These are phyloP conservation scores for Colletotrichum sp. DNA, from an alignment of 2,329 filamentous ascomycete genomes.

Conservation along the genomic window DNA sequence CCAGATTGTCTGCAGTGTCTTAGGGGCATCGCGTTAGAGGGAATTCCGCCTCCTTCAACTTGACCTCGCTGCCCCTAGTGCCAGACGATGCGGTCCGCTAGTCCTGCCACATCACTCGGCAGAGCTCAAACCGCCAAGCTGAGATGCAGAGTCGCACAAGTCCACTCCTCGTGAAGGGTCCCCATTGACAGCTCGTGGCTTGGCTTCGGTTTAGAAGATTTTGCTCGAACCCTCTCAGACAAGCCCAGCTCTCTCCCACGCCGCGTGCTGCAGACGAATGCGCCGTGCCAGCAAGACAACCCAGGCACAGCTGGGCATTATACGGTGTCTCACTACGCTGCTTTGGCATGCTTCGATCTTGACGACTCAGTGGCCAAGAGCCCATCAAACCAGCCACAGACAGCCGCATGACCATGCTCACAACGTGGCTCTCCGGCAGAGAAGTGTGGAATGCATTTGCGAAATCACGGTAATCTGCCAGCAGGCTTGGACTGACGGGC, in stretches of 20 bases:
- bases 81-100: background rate
- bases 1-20: background rate
- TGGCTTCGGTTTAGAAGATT: background rate
- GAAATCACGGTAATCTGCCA: background rate
- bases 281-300: background rate
- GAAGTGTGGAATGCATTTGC: background rate
- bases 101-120: conserved; percentile 2
- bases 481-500: background rate
- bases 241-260: background rate
- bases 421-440: background rate
- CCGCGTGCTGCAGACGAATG: background rate
- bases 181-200: conserved; percentile 1
- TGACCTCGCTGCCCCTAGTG: background rate
- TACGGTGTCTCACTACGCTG: background rate
- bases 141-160: conserved; percentile 4
- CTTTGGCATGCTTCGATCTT: background rate
- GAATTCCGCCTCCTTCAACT: background rate
- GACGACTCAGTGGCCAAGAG: background rate
- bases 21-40: background rate
- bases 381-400: background rate
- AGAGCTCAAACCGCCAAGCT: conserved; percentile 15
- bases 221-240: background rate
- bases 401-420: background rate
- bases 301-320: background rate
- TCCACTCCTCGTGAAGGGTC: background rate